Evolutionary conservation across 106 monocot genomes (phyloP), one percentile per base, ranked within the genome.

Genomic region (Dactylorhiza incarnata): DNA sequence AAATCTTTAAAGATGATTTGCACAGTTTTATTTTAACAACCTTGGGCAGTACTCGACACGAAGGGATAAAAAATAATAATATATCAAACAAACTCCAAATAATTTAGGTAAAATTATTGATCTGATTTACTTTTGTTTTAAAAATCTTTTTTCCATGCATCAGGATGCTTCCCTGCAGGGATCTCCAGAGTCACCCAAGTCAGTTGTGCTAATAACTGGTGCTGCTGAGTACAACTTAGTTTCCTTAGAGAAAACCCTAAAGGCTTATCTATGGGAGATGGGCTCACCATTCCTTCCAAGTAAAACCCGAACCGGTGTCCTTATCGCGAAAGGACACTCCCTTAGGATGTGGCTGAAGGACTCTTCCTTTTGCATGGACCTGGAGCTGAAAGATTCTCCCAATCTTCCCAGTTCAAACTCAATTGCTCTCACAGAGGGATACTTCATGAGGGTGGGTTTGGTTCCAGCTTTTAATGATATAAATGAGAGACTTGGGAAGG

Each of bases 271-370:
- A 43, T 91, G 85, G 94, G 97, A 99, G 80, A 99, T 99, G 97
- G 97, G 94, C 45, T 99, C 97, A 48, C 97, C 97, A 15, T 99
- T 99, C 83, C 56, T 91, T 56, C 91, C 94, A 26, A 89, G 91
- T 52, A 99, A 83, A 91, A 91, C 86, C 73, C 84, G 94, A 13
- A 86, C 80, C 43, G 94, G 97, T 6, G 45, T 94, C 66, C 87
- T 99, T 73, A 87, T 94, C 13, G 91, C 91, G 53, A 99, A 99
- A 86, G 89, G 94, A 78, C 94, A 99, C 70, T 99, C 97, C 19
- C 97, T 99, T 80, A 79, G 86, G 73, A 94, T 99, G 97, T 99
- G 97, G 97, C 80, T 99, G 13, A 99, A 99, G 77, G 94, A 94
- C 5, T 99, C 94, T 55, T 80, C 94, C 19, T 99, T 99, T 55